Evolutionary conservation across 2,329 filamentous ascomycete species (phyloP).

Genomic region (Colletotrichum somersetense): DNA sequence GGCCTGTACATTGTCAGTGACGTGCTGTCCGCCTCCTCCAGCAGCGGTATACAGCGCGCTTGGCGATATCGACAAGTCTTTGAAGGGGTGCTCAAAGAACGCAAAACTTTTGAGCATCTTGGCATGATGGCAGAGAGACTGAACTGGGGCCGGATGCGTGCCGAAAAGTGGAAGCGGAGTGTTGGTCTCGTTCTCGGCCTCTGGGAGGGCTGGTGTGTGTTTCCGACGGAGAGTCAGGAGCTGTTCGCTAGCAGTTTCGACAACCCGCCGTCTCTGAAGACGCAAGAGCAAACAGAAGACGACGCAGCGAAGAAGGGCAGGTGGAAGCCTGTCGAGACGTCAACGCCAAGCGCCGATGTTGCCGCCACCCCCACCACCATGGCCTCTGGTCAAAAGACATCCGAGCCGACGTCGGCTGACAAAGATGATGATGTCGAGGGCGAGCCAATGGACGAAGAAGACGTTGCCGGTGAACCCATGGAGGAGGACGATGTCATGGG

Average conservation of each 20-base stretch:
- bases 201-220: constrained; percentile 80
- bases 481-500: constrained; percentile 59
- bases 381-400: constrained; percentile 28
- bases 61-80: constrained; percentile 90
- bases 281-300: constrained; percentile 47
- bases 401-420: constrained; percentile 23
- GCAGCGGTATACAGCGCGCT: constrained; percentile 82
- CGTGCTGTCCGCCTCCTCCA: constrained; percentile 82
- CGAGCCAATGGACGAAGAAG: constrained; percentile 58
- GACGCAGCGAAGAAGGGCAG: constrained; percentile 55
- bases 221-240: constrained; percentile 80
- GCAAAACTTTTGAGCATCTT: constrained; percentile 80
- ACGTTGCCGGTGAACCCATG: constrained; percentile 59
- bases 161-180: constrained; percentile 87
- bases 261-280: constrained; percentile 67
- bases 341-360: constrained; percentile 39
- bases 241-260: constrained; percentile 78
- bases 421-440: constrained; percentile 56
- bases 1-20: constrained; percentile 84
- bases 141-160: constrained; percentile 83
- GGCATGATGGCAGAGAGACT: constrained; percentile 79
- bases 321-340: constrained; percentile 65
- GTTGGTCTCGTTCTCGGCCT: constrained; percentile 76
- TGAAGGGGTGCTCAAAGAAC: constrained; percentile 76
- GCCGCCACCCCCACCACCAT: constrained; percentile 11